phyloP scores from a whole-genome alignment of 306 rosid species.

The Biancaea sappan region DNA sequence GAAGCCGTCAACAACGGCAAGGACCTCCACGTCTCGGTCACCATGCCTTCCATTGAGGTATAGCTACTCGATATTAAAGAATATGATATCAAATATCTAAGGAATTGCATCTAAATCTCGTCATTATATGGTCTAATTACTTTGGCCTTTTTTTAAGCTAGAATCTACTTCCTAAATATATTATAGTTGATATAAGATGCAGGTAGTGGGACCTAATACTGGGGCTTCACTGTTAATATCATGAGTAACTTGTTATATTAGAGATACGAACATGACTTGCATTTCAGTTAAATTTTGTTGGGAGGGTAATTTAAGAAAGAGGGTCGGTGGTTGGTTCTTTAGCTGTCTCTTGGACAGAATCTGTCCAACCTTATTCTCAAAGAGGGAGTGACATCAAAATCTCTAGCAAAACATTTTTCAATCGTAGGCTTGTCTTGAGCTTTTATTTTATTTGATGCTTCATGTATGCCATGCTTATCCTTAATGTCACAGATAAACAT shows the following conservation, averaged over 20 bases:
- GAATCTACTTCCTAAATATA: not conserved
- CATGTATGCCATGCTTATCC: not conserved
- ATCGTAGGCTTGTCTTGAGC: not conserved
- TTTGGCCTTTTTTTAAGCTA: not conserved
- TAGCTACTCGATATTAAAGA: not conserved
- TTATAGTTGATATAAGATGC: not conserved
- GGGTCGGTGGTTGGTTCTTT: slow-evolving; percentile 2
- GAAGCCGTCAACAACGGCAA: slow-evolving; percentile 75
- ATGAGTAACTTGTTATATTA: not conserved
- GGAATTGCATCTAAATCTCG: not conserved
- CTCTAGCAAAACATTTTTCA: not conserved
- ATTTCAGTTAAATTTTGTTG: not conserved
- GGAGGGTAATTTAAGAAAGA: slow-evolving; percentile 13
- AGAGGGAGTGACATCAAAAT: not conserved
- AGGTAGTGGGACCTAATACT: not conserved
- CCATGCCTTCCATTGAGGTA: slow-evolving; percentile 96
- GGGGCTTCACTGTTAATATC: not conserved
- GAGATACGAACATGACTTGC: not conserved
- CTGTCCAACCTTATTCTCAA: not conserved
- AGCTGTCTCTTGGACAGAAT: not conserved
- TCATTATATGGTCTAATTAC: not conserved
- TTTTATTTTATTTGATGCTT: not conserved
- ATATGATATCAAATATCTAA: no score
- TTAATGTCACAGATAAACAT: slow-evolving; percentile 2
- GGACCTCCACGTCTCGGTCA: slow-evolving; percentile 87